These are phyloP conservation scores for Fraxinus paxiana DNA, from an alignment of 305 asterid genomes.

Conservation along the genomic window DNA sequence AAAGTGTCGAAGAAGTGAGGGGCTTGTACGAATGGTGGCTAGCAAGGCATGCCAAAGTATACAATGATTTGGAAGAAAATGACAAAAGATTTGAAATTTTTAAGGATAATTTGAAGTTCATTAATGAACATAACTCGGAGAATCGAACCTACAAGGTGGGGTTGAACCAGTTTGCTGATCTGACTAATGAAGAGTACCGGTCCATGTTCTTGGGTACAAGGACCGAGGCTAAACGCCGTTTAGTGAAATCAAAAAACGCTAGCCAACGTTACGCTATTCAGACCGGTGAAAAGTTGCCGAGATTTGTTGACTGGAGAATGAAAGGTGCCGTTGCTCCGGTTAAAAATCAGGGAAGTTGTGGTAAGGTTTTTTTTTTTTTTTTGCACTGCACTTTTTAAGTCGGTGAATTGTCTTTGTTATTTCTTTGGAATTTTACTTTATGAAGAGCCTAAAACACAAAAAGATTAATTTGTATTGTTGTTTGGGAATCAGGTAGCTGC, in stretches of 20 bases:
- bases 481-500: slow-evolving; percentile 49
- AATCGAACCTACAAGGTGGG: slow-evolving; percentile 63
- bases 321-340: slow-evolving; percentile 64
- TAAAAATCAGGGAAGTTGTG: slow-evolving; percentile 75
- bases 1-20: slow-evolving; percentile 39
- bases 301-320: slow-evolving; percentile 72
- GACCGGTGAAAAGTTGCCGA: slow-evolving; percentile 48
- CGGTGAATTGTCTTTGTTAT: neutral
- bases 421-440: neutral
- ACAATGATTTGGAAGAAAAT: slow-evolving; percentile 59
- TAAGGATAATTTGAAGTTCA: slow-evolving; percentile 57
- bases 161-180: slow-evolving; percentile 65
- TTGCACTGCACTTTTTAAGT: neutral
- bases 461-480: slow-evolving; percentile 2
- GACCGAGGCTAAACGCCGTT: slow-evolving; percentile 47
- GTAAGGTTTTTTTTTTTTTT: slow-evolving; percentile 25
- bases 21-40: slow-evolving; percentile 56
- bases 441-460: neutral
- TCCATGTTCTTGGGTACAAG: slow-evolving; percentile 53
- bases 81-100: slow-evolving; percentile 55
- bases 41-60: slow-evolving; percentile 51
- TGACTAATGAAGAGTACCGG: slow-evolving; percentile 61
- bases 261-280: slow-evolving; percentile 40
- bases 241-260: slow-evolving; percentile 42
- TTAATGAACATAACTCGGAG: slow-evolving; percentile 51